Conservation (phyloP, 768 basidiomycete genomes). For the Lactifluus rugatus region DNA sequence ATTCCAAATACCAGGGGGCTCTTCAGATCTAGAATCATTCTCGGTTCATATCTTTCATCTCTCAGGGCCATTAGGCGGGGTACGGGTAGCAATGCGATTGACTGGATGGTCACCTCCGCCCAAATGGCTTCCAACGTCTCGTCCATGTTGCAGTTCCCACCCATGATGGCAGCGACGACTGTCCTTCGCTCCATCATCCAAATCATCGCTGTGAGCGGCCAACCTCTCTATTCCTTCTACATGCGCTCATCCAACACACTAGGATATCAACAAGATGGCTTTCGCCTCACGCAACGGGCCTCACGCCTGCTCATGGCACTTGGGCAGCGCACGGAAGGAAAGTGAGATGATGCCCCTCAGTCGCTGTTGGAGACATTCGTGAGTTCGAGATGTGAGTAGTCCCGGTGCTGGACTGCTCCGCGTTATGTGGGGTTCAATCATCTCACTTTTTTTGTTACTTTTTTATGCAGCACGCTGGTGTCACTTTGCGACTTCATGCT, state of each 20-base stretch:
- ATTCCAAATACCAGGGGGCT: neutral
- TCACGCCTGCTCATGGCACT: conserved; percentile 16
- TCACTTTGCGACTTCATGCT: conserved; percentile 21
- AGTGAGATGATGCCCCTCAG: conserved; percentile 20
- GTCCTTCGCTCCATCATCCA: conserved; percentile 16
- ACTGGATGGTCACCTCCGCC: conserved; percentile 9
- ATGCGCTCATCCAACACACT: neutral
- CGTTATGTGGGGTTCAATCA: neutral
- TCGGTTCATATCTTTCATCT: neutral
- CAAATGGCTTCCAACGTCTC: conserved; percentile 11
- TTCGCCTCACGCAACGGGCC: conserved; percentile 15
- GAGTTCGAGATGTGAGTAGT: conserved; percentile 20
- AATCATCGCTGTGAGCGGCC: conserved; percentile 12
- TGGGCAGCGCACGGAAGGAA: conserved; percentile 21
- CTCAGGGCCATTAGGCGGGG: conserved; percentile 13
- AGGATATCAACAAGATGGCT: conserved; percentile 19
- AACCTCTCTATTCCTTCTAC: neutral
- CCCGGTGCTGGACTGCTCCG: neutral
- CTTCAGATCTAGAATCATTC: neutral
- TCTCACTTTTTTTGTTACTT: neutral
- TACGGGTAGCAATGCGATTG: conserved; percentile 12
- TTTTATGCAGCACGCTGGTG: conserved; percentile 10
- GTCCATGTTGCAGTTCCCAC: conserved; percentile 14
- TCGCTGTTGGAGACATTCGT: conserved; percentile 19
- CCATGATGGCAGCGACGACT: conserved; percentile 12